Evolutionary conservation across 1,139 yeast species (phyloP), one percentile per base, ranked within the genome.

Genomic region (Candida sanyaensis): DNA sequence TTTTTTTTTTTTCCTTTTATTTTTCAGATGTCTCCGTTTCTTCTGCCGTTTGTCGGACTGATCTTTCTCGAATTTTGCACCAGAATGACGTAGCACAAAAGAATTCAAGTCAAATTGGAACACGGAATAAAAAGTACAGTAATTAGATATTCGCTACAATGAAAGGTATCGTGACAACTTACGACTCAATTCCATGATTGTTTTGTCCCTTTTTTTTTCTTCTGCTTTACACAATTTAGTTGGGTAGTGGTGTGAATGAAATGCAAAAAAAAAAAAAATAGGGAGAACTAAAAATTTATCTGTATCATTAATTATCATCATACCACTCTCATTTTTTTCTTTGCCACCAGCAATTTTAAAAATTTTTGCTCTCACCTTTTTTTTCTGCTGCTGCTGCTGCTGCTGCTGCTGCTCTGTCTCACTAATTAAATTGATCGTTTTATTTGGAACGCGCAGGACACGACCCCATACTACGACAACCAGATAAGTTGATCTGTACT

Each of bases 211-310:
- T 6, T 26, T 26, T 26, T 6, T 26, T 2, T 26, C 4, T 8
- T 26, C 4, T 8, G 11, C 10, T 17, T 17, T 17, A 17, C 21
- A 17, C 21, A 17, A n/a, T 17, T 17, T 17, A 17, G 2, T 17
- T 17, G 21, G 39, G 39, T 36, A 12, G 39, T 36, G 39, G 39
- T 36, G 39, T 36, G 39, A 36, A 36, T 24, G 21, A 24, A n/a
- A n/a, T n/a, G n/a, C n/a, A n/a, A n/a, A n/a, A n/a, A n/a, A n/a
- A n/a, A n/a, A n/a, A n/a, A n/a, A n/a, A n/a, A 36, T 17, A 2
- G 3, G 21, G 21, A 17, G 3, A 17, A 17, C 21, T 17, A 17
- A 17, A 17, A 17, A 17, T 17, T 3, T 17, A 17, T 17, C 21
- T 17, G 21, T 17, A 37, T 6, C 11, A 37, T 27, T n/a, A n/a